Base-by-base conservation (phyloP, 2,329 filamentous ascomycete species). In the Colletotrichum tofieldiae region DNA sequence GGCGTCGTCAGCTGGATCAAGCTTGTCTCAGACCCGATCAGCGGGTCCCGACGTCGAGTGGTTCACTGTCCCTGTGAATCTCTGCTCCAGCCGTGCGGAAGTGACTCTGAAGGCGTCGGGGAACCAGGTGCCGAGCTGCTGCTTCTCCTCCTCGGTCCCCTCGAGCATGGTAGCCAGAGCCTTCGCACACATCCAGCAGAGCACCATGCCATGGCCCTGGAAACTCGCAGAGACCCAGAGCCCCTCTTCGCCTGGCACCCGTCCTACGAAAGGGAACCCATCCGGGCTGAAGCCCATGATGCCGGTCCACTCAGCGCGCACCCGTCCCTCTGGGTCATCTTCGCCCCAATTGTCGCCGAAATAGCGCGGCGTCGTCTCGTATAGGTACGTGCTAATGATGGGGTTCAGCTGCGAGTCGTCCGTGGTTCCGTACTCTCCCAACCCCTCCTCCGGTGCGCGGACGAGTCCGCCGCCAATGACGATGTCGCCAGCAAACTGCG, bases 191-290 rank as follows among this genome's bases (percentile, higher is more conserved):
- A 90, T 87, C 82, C 90, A 88, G 66, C 89, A 89, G 41, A 90
- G 79, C 1, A 90, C 90, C 91, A 92, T 93, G 0, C 90, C 90
- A 78, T 93, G 90, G 1, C 91, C 91, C 74, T 91, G 91, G 74
- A 93, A 93, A 7, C 89, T 86, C 3, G 87, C 89, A 41, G 86
- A 84, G 1, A 91, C 81, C 84, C 87, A 91, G 29, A 92, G 76
- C 0, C 85, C 84, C 5, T 81, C 74, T 52, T 84, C 78, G 0
- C 78, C 82, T 3, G 84, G 83, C 68, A 89, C 79, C 71, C 82
- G 79, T 0, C 88, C 88, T 0, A 90, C 85, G 55, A 89, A 82
- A 0, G 89, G 88, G 54, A 86, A 80, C 0, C 84, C 84, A 76
- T 91, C 88, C 3, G 84, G 81, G 9, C 84, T 87, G 73, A 86